Evolutionary conservation across 805 yeast genomes (phyloP).

Genomic region (Kodamaea laetipori): DNA sequence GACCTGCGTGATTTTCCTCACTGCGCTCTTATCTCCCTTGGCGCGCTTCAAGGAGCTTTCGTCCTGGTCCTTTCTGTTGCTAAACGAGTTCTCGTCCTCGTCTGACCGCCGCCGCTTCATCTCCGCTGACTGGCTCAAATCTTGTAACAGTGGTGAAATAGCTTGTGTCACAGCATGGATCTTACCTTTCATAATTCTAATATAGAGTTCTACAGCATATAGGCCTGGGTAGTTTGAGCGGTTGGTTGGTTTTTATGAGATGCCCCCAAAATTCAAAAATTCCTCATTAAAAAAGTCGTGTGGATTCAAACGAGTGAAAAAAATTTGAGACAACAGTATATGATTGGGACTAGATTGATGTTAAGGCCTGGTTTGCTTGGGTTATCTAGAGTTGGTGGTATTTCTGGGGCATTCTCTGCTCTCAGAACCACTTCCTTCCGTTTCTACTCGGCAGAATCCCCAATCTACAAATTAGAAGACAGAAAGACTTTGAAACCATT

Average conservation of each 20-base stretch:
- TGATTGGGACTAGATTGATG: neutral
- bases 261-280: neutral
- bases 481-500: conserved; percentile 61
- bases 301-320: conserved; percentile 2
- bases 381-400: neutral
- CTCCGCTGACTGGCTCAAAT: neutral
- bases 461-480: conserved; percentile 10
- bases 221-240: neutral
- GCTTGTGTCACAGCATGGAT: conserved; percentile 7
- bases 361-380: neutral
- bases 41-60: neutral
- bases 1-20: conserved; percentile 18
- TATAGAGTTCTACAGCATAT: conserved; percentile 3
- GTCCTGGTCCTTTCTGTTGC: neutral
- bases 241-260: neutral
- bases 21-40: neutral
- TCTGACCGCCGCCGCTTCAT: conserved; percentile 6
- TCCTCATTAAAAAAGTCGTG: conserved; percentile 6
- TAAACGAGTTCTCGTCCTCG: neutral
- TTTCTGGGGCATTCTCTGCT: conserved; percentile 1
- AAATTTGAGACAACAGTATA: neutral
- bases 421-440: neutral
- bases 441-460: conserved; percentile 6
- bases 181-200: conserved; percentile 1
- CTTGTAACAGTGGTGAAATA: neutral